Evolutionary conservation across 2,329 filamentous ascomycete species (phyloP).

Genomic region (Ceratocystis colombiana): DNA sequence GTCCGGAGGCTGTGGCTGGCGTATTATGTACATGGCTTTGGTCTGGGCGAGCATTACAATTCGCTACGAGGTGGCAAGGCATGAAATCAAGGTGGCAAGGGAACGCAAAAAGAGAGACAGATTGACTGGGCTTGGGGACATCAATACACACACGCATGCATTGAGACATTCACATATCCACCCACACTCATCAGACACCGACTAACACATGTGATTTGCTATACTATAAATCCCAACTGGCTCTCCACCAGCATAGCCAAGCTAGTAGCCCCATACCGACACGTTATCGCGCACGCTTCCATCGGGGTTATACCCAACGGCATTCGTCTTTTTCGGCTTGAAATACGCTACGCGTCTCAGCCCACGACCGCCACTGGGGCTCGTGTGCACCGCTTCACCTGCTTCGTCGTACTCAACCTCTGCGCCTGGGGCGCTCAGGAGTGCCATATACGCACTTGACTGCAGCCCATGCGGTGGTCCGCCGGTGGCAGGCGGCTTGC

Average conservation of each 20-base stretch:
- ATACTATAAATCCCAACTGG: too few species aligned
- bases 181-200: not conserved
- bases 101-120: not conserved
- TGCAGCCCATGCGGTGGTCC: slow-evolving; percentile 67
- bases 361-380: not conserved
- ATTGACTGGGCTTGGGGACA: not conserved
- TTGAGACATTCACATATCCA: not conserved
- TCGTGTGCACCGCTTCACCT: slow-evolving; percentile 29
- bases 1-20: slow-evolving; percentile 68
- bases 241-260: not conserved
- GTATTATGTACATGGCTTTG: slow-evolving; percentile 90
- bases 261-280: slow-evolving; percentile 41
- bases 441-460: slow-evolving; percentile 59
- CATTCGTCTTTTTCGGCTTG: slow-evolving; percentile 43
- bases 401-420: slow-evolving; percentile 49
- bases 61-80: slow-evolving; percentile 47
- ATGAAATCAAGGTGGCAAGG: not conserved
- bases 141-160: not conserved
- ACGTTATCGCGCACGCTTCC: slow-evolving; percentile 44
- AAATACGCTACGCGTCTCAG: slow-evolving; percentile 28
- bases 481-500: slow-evolving; percentile 52
- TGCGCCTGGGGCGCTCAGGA: slow-evolving; percentile 60
- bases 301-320: slow-evolving; percentile 37
- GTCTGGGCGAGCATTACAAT: slow-evolving; percentile 95
- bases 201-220: too few species aligned